phyloP scores from a whole-genome alignment of 768 basidiomycete species.

The Dioszegia hungarica region DNA sequence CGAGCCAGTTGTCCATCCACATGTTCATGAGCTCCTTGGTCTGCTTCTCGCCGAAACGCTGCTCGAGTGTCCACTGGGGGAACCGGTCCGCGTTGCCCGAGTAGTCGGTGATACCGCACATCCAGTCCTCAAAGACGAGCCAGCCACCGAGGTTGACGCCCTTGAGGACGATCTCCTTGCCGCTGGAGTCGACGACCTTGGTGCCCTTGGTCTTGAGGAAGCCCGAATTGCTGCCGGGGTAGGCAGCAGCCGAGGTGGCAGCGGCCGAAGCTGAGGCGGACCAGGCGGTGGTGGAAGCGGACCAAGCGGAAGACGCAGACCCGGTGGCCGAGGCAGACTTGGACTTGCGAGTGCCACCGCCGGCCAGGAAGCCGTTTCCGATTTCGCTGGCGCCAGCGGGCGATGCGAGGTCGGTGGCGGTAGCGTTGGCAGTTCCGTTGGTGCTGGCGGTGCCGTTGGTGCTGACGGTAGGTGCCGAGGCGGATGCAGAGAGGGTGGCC shows the following conservation, averaged over 20 bases:
- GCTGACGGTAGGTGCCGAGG: neutral
- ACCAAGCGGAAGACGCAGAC: slow-evolving; percentile 5
- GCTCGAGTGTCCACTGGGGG: slow-evolving; percentile 30
- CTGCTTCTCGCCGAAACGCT: slow-evolving; percentile 31
- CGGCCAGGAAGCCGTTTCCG: neutral
- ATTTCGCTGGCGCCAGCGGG: slow-evolving; percentile 11
- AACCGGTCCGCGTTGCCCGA: slow-evolving; percentile 35
- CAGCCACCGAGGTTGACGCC: slow-evolving; percentile 43
- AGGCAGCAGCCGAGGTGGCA: slow-evolving; percentile 6
- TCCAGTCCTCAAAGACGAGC: slow-evolving; percentile 44
- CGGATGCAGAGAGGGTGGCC: slow-evolving; percentile 5
- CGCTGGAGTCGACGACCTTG: slow-evolving; percentile 32
- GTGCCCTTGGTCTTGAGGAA: slow-evolving; percentile 31
- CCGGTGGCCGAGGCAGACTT: slow-evolving; percentile 1
- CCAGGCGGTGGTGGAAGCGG: slow-evolving; percentile 12
- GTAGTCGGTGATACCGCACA: slow-evolving; percentile 41
- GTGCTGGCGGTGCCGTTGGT: neutral
- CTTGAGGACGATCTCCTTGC: slow-evolving; percentile 34
- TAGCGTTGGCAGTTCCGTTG: too few relatives aligned
- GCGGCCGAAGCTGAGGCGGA: slow-evolving; percentile 11
- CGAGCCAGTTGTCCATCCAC: slow-evolving; percentile 40
- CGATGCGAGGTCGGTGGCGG: neutral
- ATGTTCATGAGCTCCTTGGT: slow-evolving; percentile 28
- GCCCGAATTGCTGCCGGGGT: slow-evolving; percentile 5
- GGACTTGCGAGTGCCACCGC: neutral